These are phyloP conservation scores for Brachypodium distachyon DNA, from an alignment of 202 grass and related monocot species.

Conservation along the genomic window DNA sequence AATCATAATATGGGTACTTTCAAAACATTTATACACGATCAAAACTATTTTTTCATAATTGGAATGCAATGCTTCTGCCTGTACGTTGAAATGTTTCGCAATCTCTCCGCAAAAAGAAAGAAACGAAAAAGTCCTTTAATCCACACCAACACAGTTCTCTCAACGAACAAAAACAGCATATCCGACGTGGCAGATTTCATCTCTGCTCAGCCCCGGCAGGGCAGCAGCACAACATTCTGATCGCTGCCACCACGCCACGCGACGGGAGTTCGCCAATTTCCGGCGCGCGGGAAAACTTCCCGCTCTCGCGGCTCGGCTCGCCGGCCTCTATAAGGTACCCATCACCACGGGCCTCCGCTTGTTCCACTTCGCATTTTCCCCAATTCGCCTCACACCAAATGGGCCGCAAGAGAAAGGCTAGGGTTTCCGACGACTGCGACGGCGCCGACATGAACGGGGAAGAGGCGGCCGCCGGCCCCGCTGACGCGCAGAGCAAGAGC, in stretches of 20 bases:
- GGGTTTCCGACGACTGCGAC: constrained; percentile 28
- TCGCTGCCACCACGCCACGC: neutral
- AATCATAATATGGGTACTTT: too few relatives aligned
- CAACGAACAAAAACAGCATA: too few relatives aligned
- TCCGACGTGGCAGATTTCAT: neutral
- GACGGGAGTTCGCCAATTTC: neutral
- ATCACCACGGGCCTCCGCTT: accelerated
- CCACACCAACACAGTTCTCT: too few relatives aligned
- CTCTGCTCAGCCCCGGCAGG: neutral
- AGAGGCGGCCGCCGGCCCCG: neutral
- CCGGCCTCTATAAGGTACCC: constrained; percentile 22
- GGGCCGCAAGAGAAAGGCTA: constrained; percentile 39
- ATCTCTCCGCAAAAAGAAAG: too few relatives aligned
- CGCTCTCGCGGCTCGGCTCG: neutral
- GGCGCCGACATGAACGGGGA: neutral
- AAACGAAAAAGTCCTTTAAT: too few relatives aligned
- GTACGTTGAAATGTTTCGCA: too few relatives aligned
- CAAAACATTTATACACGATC: too few relatives aligned
- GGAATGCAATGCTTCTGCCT: too few relatives aligned
- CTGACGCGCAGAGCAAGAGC: constrained; percentile 5
- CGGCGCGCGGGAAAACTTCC: constrained; percentile 34
- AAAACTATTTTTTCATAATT: too few relatives aligned
- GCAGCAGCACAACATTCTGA: neutral
- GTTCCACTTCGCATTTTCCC: neutral
- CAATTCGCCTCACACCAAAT: neutral